Evolutionary conservation across 306 rosid genomes (phyloP), one percentile per base, ranked within the genome.

Genomic region (Oxytropis ochrocephala): DNA sequence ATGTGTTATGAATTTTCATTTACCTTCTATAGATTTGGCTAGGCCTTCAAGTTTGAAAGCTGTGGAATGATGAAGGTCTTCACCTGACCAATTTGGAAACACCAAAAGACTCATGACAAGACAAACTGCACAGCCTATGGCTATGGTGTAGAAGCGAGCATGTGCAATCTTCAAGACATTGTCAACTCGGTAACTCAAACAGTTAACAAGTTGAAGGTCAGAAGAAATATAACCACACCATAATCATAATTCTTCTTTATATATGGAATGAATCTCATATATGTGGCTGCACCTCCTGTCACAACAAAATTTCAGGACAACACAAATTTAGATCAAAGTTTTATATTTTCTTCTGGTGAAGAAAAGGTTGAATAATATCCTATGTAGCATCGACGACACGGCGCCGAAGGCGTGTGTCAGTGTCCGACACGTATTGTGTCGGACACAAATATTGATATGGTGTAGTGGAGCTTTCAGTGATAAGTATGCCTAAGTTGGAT

Each of bases 41-140:
- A 90, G 83, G 73, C 91, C 87, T 80, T 93, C 93, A 48, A 93
- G 85, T 82, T 88, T 93, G 71, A 64, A 84, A 2, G 80, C 86
- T 1, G 90, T 88, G 69, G 88, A 83, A 27, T 79, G 27, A 43
- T 92, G 96, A 8, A 93, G 92, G 59, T 85, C 85, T 71, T 90
- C 86, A 7, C 98, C 98, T 0, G 96, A 93, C 96, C 98, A 93
- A 52, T 88, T 88, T 24, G 96, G 98, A 76, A 89, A 88, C 9
- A 90, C 11, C 24, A 93, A 62, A n/a, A 90, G 80, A 64, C 93
- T 88, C 91, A 88, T 85, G 16, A 90, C 1, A 5, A 93, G 90
- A 77, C 96, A 93, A 8, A 90, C 12, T 17, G 75, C 92, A 64
- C 96, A 90, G 63, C 98, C 96, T 11, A 93, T 86, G 62, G 91